Evolutionary conservation across 176 grass and related monocot species (phyloP), one percentile per base, ranked within the genome.

Genomic region (Oryza meyeriana): DNA sequence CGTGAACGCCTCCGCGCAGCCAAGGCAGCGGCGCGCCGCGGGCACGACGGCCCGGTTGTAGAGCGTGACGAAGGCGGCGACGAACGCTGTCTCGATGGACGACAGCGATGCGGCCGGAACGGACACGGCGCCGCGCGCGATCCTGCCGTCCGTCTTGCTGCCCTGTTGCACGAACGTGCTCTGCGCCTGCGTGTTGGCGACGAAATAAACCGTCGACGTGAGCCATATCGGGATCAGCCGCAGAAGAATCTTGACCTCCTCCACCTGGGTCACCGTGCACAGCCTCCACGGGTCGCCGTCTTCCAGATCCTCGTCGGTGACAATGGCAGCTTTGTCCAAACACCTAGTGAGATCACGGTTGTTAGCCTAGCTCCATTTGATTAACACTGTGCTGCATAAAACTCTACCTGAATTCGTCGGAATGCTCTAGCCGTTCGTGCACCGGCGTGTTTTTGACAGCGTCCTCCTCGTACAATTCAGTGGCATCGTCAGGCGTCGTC

Each of bases 121-220:
- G 50, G 64, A 62, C 36, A 85, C 16, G 0, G 44, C 72, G 62
- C 72, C 72, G 44, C 17, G 9, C 1, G 24, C 33, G 74, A 88
- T 67, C 28, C 0, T 14, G 38, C 69, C 17, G 70, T 76, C 70
- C 48, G 25, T 89, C 77, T 52, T 80, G 18, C 69, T 76, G 69
- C 81, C 87, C 52, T 89, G 87, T 64, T 80, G 87, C 75, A 89
- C 76, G 52, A 89, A 89, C 1, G 87, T 80, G 63, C 82, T 85
- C 81, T 89, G 76, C 39, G 76, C 64, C 81, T 80, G 82, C 8
- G 63, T 47, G 77, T 89, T 89, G 12, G 87, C 81, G 63, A 80
- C 1, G 70, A 89, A 84, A 76, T 84, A 89, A 2, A 75, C 63
- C 38, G 76, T 82, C 3, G 81, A 69, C 2, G 82, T 85, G 63